phyloP scores from a whole-genome alignment of 2,329 filamentous ascomycete genomes.

The Canariomyces notabilis region DNA sequence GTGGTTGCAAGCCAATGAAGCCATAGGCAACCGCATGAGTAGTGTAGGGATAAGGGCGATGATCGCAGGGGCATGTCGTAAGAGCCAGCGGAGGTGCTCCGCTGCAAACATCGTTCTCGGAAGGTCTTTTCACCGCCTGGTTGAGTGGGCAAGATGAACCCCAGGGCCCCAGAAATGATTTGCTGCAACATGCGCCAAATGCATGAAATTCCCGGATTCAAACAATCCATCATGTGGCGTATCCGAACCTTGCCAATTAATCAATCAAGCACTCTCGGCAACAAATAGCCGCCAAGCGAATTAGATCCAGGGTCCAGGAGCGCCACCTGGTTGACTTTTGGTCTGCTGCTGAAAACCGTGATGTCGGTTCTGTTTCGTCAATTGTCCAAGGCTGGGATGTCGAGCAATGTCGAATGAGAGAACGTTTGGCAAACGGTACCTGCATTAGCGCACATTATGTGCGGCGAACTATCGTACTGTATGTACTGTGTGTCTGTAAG shows the following conservation, averaged over 20 bases:
- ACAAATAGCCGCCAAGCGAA: conserved; percentile 6
- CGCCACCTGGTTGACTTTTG: too few relatives aligned
- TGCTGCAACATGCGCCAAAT: background rate
- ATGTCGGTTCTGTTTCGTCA: conserved; percentile 11
- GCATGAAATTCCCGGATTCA: background rate
- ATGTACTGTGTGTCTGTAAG: too few relatives aligned
- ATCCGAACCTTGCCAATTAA: background rate
- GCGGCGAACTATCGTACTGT: too few relatives aligned
- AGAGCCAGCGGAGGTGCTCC: too few relatives aligned
- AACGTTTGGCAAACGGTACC: background rate
- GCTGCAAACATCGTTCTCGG: too few relatives aligned
- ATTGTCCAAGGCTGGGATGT: background rate
- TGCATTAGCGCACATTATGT: background rate
- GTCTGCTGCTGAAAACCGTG: too few relatives aligned
- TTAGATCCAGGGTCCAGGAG: background rate
- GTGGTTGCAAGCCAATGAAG: too few relatives aligned
- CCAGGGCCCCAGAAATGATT: background rate
- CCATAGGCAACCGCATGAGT: too few relatives aligned
- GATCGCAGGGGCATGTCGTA: too few relatives aligned
- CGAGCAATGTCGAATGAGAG: background rate
- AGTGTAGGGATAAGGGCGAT: too few relatives aligned
- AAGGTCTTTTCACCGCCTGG: background rate
- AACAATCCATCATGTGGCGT: background rate
- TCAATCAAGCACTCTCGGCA: conserved; percentile 9
- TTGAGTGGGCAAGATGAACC: too few relatives aligned